Evolutionary conservation across 1,139 yeast genomes (phyloP).

Genomic region (Geotrichum reessii): DNA sequence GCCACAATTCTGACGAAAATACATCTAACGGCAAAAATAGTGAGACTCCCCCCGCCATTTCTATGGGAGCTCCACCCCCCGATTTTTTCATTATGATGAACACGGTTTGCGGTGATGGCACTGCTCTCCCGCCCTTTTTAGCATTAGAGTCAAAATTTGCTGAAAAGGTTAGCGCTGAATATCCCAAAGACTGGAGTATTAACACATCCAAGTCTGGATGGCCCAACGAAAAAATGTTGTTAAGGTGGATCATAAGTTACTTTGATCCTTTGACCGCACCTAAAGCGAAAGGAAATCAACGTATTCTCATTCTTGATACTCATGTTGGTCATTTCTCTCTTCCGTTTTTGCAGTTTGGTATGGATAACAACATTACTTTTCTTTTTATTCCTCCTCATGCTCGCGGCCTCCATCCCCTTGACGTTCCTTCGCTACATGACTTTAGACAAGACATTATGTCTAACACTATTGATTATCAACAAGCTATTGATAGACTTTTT

Average conservation of each 20-base stretch:
- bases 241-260: constrained; percentile 17
- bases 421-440: constrained; percentile 3
- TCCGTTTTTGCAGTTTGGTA: constrained; percentile 15
- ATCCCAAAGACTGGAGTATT: constrained; percentile 8
- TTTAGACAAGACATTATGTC: constrained; percentile 12
- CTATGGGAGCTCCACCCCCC: constrained; percentile 12
- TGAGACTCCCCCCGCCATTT: constrained; percentile 9
- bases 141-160: constrained; percentile 7
- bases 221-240: constrained; percentile 12
- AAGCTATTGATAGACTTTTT: constrained; percentile 12
- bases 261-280: constrained; percentile 15
- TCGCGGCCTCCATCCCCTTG: constrained; percentile 15
- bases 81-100: constrained; percentile 9
- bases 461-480: constrained; percentile 4
- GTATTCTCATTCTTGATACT: constrained; percentile 16
- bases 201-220: constrained; percentile 15
- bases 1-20: constrained; percentile 1
- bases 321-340: constrained; percentile 19
- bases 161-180: constrained; percentile 7
- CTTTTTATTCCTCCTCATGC: constrained; percentile 17
- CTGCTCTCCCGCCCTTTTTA: constrained; percentile 12
- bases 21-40: constrained; percentile 1
- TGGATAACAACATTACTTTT: constrained; percentile 16
- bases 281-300: constrained; percentile 15
- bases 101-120: constrained; percentile 16